Conservation (phyloP, 108 stramenopile species). For the Nannochloropsis gaditana region DNA sequence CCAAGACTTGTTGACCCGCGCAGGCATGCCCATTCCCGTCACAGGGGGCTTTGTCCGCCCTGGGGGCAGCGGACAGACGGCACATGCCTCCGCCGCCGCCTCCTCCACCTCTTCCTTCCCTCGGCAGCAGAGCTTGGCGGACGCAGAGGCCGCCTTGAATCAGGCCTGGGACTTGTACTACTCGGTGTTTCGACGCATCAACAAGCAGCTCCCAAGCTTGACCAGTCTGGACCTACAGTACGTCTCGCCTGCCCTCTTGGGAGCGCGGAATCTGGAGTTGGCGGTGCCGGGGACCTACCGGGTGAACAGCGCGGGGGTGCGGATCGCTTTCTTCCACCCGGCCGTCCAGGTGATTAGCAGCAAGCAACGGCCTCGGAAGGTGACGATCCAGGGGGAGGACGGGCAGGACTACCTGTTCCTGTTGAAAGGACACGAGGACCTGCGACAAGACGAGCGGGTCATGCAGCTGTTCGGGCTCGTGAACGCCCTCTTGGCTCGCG, state of each 20-base stretch:
- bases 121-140: slow-evolving; percentile 41
- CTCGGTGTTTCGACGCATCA: slow-evolving; percentile 82
- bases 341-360: slow-evolving; percentile 85
- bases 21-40: background rate
- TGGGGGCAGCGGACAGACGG: background rate
- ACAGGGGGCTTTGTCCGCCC: background rate
- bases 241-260: slow-evolving; percentile 76
- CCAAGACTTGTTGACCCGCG: slow-evolving; percentile 23
- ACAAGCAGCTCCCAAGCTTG: slow-evolving; percentile 78
- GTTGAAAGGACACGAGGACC: slow-evolving; percentile 99
- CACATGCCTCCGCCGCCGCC: background rate
- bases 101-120: background rate
- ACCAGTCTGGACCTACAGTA: slow-evolving; percentile 77
- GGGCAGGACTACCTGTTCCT: slow-evolving; percentile 94
- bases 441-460: slow-evolving; percentile 97
- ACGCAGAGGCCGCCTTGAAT: slow-evolving; percentile 76
- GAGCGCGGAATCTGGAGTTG: slow-evolving; percentile 74
- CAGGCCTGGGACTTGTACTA: slow-evolving; percentile 98
- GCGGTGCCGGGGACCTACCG: slow-evolving; percentile 94
- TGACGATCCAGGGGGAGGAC: slow-evolving; percentile 85
- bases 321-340: slow-evolving; percentile 73
- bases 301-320: slow-evolving; percentile 77
- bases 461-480: slow-evolving; percentile 99
- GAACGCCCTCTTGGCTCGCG: slow-evolving; percentile 91
- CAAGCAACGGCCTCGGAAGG: slow-evolving; percentile 96